Base-by-base conservation (phyloP, 2,329 filamentous ascomycete genomes). In the Tricladium varicosporioides region DNA sequence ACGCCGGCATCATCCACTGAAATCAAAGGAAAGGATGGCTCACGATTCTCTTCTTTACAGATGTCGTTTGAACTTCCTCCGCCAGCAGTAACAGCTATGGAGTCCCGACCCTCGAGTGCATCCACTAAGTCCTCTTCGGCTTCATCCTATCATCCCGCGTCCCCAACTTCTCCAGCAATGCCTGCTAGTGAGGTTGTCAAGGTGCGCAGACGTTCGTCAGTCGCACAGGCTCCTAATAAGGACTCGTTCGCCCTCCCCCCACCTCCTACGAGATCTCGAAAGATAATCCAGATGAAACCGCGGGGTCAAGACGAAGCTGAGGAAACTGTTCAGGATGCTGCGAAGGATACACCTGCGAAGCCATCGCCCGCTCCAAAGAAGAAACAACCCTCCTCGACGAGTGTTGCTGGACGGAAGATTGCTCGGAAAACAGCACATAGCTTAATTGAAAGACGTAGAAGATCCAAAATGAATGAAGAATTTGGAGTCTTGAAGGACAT, bases 401-500 rank as follows among this genome's bases (percentile, higher is more conserved):
- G 89, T 65, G 90, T 90, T 1, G 92, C 92, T 0, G 92, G 92
- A n/a, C 83, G 92, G 55, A 97, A 97, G 77, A 95, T 94, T 64
- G 92, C 94, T 5, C 83, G 94, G 63, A 97, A 97, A 76, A 97
- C 93, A 1, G 94, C 94, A 10, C 94, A 99, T 70, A 97, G 92
- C 68, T 75, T 97, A 63, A 99, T 97, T 65, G 94, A 99, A 76
- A 81, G 94, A 47, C 79, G 93, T 57, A 79, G 94, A 66, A 81
- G 94, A 60, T 96, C 91, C 11, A 99, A 97, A 78, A 99, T 97
- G 93, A 97, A 99, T 66, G 93, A 97, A 72, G 94, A 97, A 75
- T 97, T 97, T 75, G 89, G 86, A 1, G 88, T 95, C 14, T 76
- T 97, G 63, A 97, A 97, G 75, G 84, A 88, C 67, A 92, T 99